Percentiles rank a stretch among this genome's conserved stretches.
Conservation (phyloP, 805 yeast genomes). For the Candida manassasensis region DNA sequence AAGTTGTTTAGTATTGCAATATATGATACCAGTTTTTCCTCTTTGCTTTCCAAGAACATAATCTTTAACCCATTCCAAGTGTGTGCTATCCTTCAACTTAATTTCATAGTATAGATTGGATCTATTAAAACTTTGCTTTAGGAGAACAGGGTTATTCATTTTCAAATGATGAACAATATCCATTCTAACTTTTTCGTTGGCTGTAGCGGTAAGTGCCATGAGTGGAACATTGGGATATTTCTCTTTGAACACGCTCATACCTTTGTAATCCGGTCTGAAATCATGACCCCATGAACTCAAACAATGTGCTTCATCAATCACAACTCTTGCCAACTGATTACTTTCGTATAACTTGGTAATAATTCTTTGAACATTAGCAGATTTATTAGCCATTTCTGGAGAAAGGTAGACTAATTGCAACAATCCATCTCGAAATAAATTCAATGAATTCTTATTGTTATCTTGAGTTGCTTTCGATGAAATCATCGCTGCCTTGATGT, state of each 20-base stretch:
- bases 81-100: slow-evolving; percentile 54
- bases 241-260: slow-evolving; percentile 64
- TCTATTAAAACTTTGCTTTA: slow-evolving; percentile 90
- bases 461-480: slow-evolving; percentile 67
- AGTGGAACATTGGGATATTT: slow-evolving; percentile 79
- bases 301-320: slow-evolving; percentile 97
- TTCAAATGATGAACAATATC: slow-evolving; percentile 81
- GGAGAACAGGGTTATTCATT: slow-evolving; percentile 53
- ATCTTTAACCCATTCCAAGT: slow-evolving; percentile 55
- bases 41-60: slow-evolving; percentile 47
- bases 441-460: slow-evolving; percentile 60
- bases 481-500: slow-evolving; percentile 82
- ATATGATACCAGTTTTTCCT: slow-evolving; percentile 78
- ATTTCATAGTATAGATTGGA: slow-evolving; percentile 80
- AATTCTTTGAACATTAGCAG: slow-evolving; percentile 60
- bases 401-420: slow-evolving; percentile 80
- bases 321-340: slow-evolving; percentile 70
- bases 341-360: slow-evolving; percentile 53
- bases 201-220: slow-evolving; percentile 97
- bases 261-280: slow-evolving; percentile 92
- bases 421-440: slow-evolving; percentile 58
- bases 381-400: slow-evolving; percentile 89
- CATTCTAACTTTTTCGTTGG: slow-evolving; percentile 81
- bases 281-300: slow-evolving; percentile 99
- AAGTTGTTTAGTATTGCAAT: slow-evolving; percentile 84